Conservation (phyloP, 2,329 filamentous ascomycete species). For the Calonectria montana region DNA sequence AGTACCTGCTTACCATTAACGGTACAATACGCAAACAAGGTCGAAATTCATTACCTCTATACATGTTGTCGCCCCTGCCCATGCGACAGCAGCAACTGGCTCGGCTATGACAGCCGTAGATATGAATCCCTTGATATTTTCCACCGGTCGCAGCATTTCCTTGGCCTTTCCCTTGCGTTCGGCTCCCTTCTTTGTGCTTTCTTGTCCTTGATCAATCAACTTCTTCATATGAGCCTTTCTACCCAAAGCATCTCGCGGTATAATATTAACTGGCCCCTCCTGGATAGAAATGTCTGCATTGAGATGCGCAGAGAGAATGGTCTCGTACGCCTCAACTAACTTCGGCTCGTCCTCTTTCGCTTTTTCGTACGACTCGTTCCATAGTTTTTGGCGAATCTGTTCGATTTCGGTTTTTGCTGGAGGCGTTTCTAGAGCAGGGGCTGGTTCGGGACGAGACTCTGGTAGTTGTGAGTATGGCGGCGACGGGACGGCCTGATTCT, state of each 20-base stretch:
- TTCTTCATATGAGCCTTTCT: not conserved
- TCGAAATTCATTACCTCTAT: not conserved
- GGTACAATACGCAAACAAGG: not conserved
- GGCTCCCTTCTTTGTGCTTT: not conserved
- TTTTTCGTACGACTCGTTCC: not conserved
- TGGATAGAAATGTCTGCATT: not conserved
- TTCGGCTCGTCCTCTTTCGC: not conserved
- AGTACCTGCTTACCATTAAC: not conserved
- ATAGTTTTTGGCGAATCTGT: not conserved
- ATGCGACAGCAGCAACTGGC: conserved; percentile 10
- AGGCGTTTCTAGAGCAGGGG: too few species aligned
- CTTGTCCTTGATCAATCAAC: not conserved
- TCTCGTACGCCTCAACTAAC: conserved; percentile 24
- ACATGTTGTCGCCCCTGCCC: not conserved
- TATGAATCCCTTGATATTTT: not conserved
- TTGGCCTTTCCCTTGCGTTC: not conserved
- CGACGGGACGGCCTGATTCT: not conserved
- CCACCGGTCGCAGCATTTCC: not conserved
- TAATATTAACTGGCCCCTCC: not conserved
- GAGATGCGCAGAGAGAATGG: conserved; percentile 10
- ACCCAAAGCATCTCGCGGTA: not conserved
- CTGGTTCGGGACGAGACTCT: not conserved
- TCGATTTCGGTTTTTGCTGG: not conserved
- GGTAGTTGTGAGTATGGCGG: too few species aligned
- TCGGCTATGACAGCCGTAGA: not conserved